Percentiles rank a stretch among this genome's conserved stretches.
These are phyloP conservation scores for Spathaspora sp. DNA, from an alignment of 805 yeast genomes.

Conservation along the genomic window DNA sequence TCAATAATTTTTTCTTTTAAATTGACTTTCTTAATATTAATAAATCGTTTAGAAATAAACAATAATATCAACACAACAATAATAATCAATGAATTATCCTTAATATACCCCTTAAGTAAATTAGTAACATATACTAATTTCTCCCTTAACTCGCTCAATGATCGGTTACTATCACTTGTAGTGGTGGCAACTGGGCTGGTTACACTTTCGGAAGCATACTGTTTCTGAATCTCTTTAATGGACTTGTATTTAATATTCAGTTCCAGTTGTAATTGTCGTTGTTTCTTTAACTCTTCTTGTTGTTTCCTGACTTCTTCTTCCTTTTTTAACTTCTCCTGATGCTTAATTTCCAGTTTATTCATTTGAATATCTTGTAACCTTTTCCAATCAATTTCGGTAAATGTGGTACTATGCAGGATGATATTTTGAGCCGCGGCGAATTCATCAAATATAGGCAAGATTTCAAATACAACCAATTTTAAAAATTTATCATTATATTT, in stretches of 20 bases:
- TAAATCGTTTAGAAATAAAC: conserved; percentile 17
- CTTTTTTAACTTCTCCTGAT: conserved; percentile 6
- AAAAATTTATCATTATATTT: conserved; percentile 20
- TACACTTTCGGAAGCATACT: conserved; percentile 7
- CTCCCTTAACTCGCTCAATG: conserved; percentile 8
- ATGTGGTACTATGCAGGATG: conserved; percentile 18
- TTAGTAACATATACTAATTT: conserved; percentile 14
- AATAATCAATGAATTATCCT: conserved; percentile 26
- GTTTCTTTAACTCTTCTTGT: conserved; percentile 5
- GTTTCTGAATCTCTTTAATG: conserved; percentile 16
- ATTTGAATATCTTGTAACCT: conserved; percentile 12
- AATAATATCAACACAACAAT: conserved; percentile 18
- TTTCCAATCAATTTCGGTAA: conserved; percentile 6
- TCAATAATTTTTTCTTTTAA: conserved; percentile 28
- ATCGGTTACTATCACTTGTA: background rate
- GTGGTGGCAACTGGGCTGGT: background rate
- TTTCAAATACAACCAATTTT: conserved; percentile 32
- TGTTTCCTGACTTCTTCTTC: conserved; percentile 8
- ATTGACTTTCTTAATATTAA: conserved; percentile 22
- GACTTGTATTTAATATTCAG: conserved; percentile 18
- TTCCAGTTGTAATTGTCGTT: conserved; percentile 15
- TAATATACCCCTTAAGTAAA: conserved; percentile 19
- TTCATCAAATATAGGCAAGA: conserved; percentile 27
- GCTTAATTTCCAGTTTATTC: background rate
- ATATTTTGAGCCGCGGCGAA: conserved; percentile 24